These are phyloP conservation scores for Dendrobium catenatum DNA, from an alignment of 106 monocot genomes.

Conservation along the genomic window DNA sequence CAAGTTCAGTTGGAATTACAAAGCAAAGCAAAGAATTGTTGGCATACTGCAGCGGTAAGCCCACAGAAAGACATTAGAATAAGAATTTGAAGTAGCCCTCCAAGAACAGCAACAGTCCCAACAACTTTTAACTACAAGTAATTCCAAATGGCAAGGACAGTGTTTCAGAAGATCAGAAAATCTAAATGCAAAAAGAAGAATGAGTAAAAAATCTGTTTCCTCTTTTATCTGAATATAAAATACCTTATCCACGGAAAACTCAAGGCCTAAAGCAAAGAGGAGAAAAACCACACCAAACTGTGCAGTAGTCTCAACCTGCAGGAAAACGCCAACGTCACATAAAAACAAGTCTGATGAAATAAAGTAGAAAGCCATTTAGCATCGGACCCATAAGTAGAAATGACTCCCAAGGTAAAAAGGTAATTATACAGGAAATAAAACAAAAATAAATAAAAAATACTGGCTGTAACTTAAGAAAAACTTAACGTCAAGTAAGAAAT, in stretches of 20 bases:
- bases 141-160: background rate
- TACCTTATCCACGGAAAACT: constrained; percentile 97
- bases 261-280: constrained; percentile 91
- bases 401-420: background rate
- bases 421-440: background rate
- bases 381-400: background rate
- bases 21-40: background rate
- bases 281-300: constrained; percentile 97
- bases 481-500: background rate
- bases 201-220: background rate
- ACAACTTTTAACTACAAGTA: constrained; percentile 72
- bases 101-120: constrained; percentile 88
- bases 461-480: background rate
- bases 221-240: background rate
- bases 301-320: constrained; percentile 92
- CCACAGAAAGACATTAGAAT: constrained; percentile 88
- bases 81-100: constrained; percentile 91
- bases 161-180: background rate
- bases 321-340: constrained; percentile 5
- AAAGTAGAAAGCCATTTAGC: background rate
- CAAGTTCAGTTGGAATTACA: background rate
- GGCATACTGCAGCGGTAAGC: constrained; percentile 67
- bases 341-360: background rate
- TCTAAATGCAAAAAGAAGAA: background rate
- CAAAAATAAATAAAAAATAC: background rate